Conservation (phyloP, 495 filamentous ascomycete species). For the Trichoderma reesei region DNA sequence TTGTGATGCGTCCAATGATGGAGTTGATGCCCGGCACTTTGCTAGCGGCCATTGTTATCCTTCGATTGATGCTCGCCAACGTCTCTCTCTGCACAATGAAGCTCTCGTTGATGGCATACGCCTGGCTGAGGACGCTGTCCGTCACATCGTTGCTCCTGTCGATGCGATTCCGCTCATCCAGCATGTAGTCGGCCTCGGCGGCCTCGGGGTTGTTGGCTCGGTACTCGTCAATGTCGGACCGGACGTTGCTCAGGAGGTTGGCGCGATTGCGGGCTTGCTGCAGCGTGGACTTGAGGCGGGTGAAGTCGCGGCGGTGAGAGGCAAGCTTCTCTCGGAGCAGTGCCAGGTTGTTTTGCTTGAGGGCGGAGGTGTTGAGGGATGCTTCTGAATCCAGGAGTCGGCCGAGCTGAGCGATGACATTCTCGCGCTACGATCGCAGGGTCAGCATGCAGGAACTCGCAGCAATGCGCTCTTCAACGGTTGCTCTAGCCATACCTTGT, state of each 20-base stretch:
- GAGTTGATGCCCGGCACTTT: constrained; percentile 89
- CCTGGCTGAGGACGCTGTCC: constrained; percentile 88
- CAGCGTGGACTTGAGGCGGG: constrained; percentile 58
- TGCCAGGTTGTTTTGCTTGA: constrained; percentile 88
- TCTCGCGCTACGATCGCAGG: constrained; percentile 54
- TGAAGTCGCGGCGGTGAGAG: constrained; percentile 77
- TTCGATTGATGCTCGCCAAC: constrained; percentile 72
- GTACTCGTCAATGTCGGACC: constrained; percentile 86
- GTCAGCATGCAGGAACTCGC: not conserved
- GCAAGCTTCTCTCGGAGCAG: constrained; percentile 83
- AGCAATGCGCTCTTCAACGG: not conserved
- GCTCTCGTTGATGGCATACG: constrained; percentile 90
- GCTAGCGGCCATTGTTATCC: constrained; percentile 79
- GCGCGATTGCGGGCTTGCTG: constrained; percentile 68
- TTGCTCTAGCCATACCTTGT: constrained; percentile 45
- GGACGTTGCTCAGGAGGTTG: constrained; percentile 85
- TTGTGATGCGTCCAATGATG: constrained; percentile 86
- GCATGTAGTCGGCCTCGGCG: constrained; percentile 92
- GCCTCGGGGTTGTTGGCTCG: constrained; percentile 67
- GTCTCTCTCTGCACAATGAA: constrained; percentile 83
- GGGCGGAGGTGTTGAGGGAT: constrained; percentile 74
- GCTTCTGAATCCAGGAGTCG: constrained; percentile 92
- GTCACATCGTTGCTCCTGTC: constrained; percentile 81
- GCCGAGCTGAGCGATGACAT: constrained; percentile 68
- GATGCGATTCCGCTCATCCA: constrained; percentile 74